Conservation (phyloP, 495 filamentous ascomycete species). For the Xylaria curta region DNA sequence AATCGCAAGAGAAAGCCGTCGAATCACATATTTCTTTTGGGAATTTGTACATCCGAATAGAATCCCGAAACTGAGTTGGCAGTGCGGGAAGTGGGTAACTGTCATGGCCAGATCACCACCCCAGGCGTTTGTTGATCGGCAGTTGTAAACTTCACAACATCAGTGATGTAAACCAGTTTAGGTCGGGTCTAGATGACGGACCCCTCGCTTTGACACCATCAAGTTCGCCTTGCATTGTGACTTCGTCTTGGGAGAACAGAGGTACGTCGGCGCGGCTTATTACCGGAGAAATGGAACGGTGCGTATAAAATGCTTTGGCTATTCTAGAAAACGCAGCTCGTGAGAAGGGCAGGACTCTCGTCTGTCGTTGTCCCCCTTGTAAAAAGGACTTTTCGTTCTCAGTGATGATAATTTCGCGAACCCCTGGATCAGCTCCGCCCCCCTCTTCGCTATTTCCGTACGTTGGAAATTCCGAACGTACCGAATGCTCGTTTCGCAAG, state of each 20-base stretch:
- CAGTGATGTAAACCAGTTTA: background rate
- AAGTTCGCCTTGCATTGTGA: background rate
- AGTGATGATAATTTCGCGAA: background rate
- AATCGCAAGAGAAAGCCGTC: background rate
- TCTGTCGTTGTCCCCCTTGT: background rate
- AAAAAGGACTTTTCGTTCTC: background rate
- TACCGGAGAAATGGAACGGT: background rate
- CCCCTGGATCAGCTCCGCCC: too few relatives aligned
- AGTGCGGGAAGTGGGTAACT: constrained; percentile 38
- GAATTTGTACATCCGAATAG: constrained; percentile 37
- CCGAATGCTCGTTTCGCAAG: background rate
- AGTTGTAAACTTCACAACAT: constrained; percentile 35
- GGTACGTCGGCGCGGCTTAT: constrained; percentile 10
- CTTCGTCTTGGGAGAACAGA: background rate
- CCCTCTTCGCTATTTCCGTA: too few relatives aligned
- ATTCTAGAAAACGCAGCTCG: background rate
- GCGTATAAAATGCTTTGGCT: background rate
- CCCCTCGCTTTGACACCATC: background rate
- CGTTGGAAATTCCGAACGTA: background rate
- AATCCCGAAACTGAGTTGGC: constrained; percentile 34
- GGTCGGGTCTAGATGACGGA: background rate
- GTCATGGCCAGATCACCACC: constrained; percentile 40
- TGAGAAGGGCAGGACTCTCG: constrained; percentile 1
- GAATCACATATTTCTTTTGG: background rate
- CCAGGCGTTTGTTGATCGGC: constrained; percentile 42